Evolutionary conservation across 352 stramenopile genomes (phyloP).

Genomic region (Salisapilia sapeloensis): DNA sequence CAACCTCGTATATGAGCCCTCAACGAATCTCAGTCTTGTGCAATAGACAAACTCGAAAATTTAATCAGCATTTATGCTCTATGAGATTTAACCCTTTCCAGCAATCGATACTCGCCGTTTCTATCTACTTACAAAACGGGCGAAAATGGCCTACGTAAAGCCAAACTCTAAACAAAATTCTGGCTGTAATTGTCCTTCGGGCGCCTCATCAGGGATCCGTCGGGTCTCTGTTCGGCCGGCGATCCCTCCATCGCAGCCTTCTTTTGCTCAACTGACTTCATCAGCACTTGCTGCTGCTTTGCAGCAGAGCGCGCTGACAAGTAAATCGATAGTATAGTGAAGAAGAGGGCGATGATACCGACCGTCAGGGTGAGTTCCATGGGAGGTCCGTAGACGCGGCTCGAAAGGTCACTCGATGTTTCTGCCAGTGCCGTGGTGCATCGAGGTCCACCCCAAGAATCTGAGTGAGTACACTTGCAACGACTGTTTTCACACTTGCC

Average conservation of each 20-base stretch:
- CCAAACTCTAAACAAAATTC: slow-evolving; percentile 32
- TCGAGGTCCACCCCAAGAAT: slow-evolving; percentile 25
- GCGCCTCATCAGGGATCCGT: slow-evolving; percentile 5
- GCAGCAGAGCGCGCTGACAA: slow-evolving; percentile 6
- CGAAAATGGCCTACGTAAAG: too few species aligned
- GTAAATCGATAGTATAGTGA: slow-evolving; percentile 15
- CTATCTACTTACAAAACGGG: too few species aligned
- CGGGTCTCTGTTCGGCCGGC: slow-evolving; percentile 3
- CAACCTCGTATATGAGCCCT: too few species aligned
- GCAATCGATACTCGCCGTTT: too few species aligned
- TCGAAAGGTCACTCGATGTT: slow-evolving; percentile 9
- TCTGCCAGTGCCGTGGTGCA: slow-evolving; percentile 4
- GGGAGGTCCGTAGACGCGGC: slow-evolving; percentile 16
- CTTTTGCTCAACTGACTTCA: slow-evolving; percentile 6
- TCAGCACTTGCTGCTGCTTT: slow-evolving; percentile 4
- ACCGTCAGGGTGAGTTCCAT: slow-evolving; percentile 17
- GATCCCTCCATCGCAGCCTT: background rate
- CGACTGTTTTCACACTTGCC: slow-evolving; percentile 11
- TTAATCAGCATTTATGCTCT: too few species aligned
- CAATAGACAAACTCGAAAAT: too few species aligned
- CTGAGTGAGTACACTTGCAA: slow-evolving; percentile 9
- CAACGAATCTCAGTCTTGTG: too few species aligned
- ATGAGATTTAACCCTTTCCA: too few species aligned
- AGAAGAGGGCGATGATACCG: slow-evolving; percentile 9
- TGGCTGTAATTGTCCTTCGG: slow-evolving; percentile 38